Evolutionary conservation across 352 stramenopile genomes (phyloP).

Genomic region (Blastocystis sp.): DNA sequence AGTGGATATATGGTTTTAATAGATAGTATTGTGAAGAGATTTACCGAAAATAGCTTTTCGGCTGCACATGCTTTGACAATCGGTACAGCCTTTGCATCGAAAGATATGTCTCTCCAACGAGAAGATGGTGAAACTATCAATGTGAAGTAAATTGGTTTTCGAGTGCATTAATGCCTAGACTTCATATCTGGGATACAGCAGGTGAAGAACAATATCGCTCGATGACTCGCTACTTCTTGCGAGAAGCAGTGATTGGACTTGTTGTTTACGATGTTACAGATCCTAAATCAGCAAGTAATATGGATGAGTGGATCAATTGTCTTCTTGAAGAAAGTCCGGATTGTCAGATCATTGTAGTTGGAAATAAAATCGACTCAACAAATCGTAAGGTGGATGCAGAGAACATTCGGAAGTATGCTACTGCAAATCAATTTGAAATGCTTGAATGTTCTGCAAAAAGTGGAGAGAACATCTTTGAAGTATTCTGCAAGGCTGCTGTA

Average conservation of each 20-base stretch:
- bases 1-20: background rate
- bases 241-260: slow-evolving; percentile 54
- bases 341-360: slow-evolving; percentile 26
- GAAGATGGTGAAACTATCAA: slow-evolving; percentile 45
- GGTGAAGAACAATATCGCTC: slow-evolving; percentile 61
- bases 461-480: slow-evolving; percentile 58
- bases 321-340: slow-evolving; percentile 50
- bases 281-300: slow-evolving; percentile 15
- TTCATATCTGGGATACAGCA: slow-evolving; percentile 62
- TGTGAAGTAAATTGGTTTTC: slow-evolving; percentile 18
- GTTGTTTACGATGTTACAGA: slow-evolving; percentile 60
- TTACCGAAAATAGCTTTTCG: slow-evolving; percentile 54
- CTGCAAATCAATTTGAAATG: slow-evolving; percentile 42
- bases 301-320: slow-evolving; percentile 56
- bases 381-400: slow-evolving; percentile 38
- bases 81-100: slow-evolving; percentile 46
- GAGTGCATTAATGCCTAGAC: slow-evolving; percentile 1
- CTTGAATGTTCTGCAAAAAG: slow-evolving; percentile 59
- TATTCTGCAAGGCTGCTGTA: slow-evolving; percentile 57
- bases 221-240: slow-evolving; percentile 54
- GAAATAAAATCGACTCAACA: slow-evolving; percentile 57
- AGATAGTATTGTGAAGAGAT: slow-evolving; percentile 59
- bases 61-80: slow-evolving; percentile 50
- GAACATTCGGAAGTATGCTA: slow-evolving; percentile 31
- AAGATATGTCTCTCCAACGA: slow-evolving; percentile 52